Conservation (phyloP, 2,329 filamentous ascomycete genomes). For the Verticillium nubilum region DNA sequence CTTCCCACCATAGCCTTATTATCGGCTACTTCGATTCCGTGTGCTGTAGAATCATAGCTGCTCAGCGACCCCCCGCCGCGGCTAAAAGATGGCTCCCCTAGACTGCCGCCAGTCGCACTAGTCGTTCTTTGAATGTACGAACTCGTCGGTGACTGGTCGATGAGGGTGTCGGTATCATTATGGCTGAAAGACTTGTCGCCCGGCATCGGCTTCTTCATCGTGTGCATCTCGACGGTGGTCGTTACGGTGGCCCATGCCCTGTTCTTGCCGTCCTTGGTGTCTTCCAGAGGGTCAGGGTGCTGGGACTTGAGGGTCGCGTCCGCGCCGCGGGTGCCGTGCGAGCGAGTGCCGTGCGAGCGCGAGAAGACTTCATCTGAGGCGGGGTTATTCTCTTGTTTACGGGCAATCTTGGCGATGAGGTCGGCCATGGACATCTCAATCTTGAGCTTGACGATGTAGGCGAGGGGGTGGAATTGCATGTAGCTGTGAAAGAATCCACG, state of each 20-base stretch:
- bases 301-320: not conserved
- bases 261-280: not conserved
- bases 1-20: not conserved
- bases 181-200: not conserved
- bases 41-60: not conserved
- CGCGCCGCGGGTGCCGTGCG: not conserved
- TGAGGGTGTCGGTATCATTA: not conserved
- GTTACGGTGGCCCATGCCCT: conserved; percentile 5
- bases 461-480: conserved; percentile 38
- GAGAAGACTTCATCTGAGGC: not conserved
- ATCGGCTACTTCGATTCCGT: not conserved
- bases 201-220: not conserved
- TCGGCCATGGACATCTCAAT: conserved; percentile 51
- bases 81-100: not conserved
- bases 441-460: conserved; percentile 47
- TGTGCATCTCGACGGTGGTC: conserved; percentile 7
- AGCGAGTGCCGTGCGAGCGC: not conserved
- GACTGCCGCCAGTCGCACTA: not conserved
- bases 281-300: not conserved
- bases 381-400: not conserved
- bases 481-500: not conserved
- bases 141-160: not conserved
- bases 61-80: not conserved
- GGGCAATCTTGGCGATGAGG: conserved; percentile 32
- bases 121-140: not conserved